Base-by-base conservation (phyloP, 2,329 filamentous ascomycete species). In the Neurospora sp. region DNA sequence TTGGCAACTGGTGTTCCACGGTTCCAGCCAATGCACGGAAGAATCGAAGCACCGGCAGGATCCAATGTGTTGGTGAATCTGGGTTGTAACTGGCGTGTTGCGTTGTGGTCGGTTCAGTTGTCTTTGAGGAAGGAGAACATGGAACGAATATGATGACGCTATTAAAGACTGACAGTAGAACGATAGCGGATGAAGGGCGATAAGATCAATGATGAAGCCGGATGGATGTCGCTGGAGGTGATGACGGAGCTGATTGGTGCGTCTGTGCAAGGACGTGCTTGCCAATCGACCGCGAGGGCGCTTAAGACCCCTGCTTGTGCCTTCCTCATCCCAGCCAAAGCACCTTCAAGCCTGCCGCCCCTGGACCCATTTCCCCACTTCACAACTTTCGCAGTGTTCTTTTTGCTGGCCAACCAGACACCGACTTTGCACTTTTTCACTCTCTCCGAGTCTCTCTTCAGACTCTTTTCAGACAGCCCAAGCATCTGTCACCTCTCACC, bases 191-290 rank as follows among this genome's bases (percentile, higher is more conserved):
- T 68, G 40, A 6, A 52, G 39, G 42, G 2, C 67, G 67, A 68
- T 33, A 46, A 68, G 42, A 68, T 68, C 52, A 33, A 62, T 62
- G 52, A 62, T 33, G 28, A 58, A 39, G 67, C 67, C 19, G 67
- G 42, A 52, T 36, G 39, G 40, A 68, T 52, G 36, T 33, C 42
- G 43, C 2, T 19, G 40, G 73, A 66, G 66, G 75, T 76, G 75
- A 76, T 75, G 68, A 70, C 71, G 67, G 69, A 69, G 68, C 68
- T 75, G 73, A 76, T 76, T 76, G 75, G 75, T 67, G 67, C 68
- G 70, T 68, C 28, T 19, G 11, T 11, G 68, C 72, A 75, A 68
- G 72, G 74, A 67, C 72, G 42, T 62, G 36, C 28, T 69, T 69
- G 73, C 74, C 73, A 75, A 74, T 75, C 68, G 72, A 68, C 68